Conservation (phyloP, 2,329 filamentous ascomycete genomes). For the Coniosporium tulheliwenetii region DNA sequence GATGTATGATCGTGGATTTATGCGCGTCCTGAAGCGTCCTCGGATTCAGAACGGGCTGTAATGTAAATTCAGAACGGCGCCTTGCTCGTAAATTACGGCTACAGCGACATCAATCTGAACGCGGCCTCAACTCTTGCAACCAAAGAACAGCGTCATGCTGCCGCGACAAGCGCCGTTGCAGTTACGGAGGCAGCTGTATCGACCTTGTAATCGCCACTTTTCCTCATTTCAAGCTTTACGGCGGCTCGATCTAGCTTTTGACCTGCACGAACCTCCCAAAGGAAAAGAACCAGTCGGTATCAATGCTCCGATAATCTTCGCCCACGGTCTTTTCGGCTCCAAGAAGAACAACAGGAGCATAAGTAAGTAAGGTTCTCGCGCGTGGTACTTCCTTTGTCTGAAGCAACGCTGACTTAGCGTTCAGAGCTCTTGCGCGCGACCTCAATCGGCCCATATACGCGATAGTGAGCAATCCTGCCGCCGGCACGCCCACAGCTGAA, state of each 20-base stretch:
- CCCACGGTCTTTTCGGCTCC: constrained; percentile 88
- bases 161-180: too few species aligned
- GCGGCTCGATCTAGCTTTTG: constrained; percentile 40
- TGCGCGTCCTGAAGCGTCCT: too few species aligned
- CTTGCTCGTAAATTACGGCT: too few species aligned
- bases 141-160: too few species aligned
- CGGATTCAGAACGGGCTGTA: too few species aligned
- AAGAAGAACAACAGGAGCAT: constrained; percentile 92
- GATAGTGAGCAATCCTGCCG: constrained; percentile 34
- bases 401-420: constrained; percentile 2
- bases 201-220: background rate
- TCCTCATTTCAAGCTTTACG: background rate
- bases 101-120: too few species aligned
- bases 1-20: too few species aligned
- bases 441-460: constrained; percentile 69
- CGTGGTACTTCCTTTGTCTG: background rate
- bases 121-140: too few species aligned
- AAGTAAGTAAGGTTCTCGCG: constrained; percentile 56
- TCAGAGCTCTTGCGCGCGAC: constrained; percentile 64
- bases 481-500: background rate
- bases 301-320: constrained; percentile 58
- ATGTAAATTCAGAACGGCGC: too few species aligned
- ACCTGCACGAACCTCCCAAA: constrained; percentile 46
- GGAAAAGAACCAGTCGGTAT: constrained; percentile 18
- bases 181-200: too few species aligned